These are phyloP conservation scores for Polymyxa betae DNA, from an alignment of 208 protist species.

Conservation along the genomic window DNA sequence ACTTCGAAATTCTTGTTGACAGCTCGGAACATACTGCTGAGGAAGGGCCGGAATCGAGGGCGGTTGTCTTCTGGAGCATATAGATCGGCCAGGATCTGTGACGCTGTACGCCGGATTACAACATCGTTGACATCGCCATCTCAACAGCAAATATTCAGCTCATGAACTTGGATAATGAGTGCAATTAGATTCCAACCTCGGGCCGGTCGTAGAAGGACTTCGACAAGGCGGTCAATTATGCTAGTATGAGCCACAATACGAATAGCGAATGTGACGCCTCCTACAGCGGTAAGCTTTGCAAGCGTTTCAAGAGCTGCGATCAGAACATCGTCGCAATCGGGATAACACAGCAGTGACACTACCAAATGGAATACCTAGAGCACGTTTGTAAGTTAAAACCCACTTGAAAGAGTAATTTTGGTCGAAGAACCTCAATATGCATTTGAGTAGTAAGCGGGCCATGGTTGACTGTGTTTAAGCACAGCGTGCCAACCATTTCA, in stretches of 20 bases:
- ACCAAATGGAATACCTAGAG: not conserved
- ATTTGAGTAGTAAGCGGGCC: not conserved
- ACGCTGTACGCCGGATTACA: conserved; percentile 1
- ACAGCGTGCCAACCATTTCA: not conserved
- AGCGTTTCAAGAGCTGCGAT: conserved; percentile 3
- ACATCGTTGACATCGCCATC: not conserved
- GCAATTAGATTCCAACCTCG: conserved; percentile 6
- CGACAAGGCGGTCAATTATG: not conserved
- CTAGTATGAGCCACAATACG: not conserved
- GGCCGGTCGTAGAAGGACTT: not conserved
- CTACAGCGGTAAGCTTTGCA: not conserved
- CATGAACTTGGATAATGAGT: not conserved
- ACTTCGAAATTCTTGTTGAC: not conserved
- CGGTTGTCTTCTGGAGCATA: conserved; percentile 51
- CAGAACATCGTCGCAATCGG: not conserved
- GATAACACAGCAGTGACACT: conserved; percentile 8
- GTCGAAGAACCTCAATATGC: not conserved
- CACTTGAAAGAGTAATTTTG: not conserved
- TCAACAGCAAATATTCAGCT: not conserved
- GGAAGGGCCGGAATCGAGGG: conserved; percentile 6
- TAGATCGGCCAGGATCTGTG: not conserved
- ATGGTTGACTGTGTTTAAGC: not conserved
- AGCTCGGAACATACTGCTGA: not conserved
- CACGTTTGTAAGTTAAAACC: not conserved
- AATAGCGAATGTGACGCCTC: not conserved